These are phyloP conservation scores for Peronospora destructor DNA, from an alignment of 352 stramenopile species.

Conservation along the genomic window DNA sequence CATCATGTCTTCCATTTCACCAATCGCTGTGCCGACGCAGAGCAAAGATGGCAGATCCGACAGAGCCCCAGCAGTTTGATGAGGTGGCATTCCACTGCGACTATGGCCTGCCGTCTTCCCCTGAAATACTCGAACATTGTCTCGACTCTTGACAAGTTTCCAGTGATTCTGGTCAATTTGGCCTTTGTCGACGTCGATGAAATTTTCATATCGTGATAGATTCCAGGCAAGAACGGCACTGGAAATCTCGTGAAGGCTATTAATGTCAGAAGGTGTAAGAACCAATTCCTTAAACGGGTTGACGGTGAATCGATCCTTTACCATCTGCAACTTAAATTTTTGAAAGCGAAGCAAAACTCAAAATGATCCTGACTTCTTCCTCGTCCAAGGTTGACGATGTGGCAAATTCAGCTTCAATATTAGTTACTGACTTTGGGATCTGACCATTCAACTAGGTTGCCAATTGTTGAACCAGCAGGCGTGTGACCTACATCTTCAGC, in stretches of 20 bases:
- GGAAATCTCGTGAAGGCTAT: constrained; percentile 1
- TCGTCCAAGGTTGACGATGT: neutral
- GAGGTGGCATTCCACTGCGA: neutral
- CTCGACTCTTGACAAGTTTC: constrained; percentile 12
- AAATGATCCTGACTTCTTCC: neutral
- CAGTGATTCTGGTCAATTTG: constrained; percentile 19
- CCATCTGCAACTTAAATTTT: neutral
- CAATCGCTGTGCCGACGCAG: constrained; percentile 33
- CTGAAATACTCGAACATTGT: constrained; percentile 7
- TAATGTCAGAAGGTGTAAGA: neutral
- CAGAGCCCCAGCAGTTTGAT: neutral
- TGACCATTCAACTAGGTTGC: too few species aligned
- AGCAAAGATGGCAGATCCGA: constrained; percentile 33
- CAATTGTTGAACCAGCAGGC: too few species aligned
- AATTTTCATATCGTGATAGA: constrained; percentile 19
- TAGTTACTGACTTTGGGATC: too few species aligned
- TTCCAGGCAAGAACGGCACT: constrained; percentile 1
- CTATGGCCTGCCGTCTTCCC: constrained; percentile 5
- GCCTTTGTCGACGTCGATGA: constrained; percentile 12
- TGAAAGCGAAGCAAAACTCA: neutral
- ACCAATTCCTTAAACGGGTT: constrained; percentile 16
- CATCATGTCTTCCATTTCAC: constrained; percentile 49
- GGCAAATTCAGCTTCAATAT: neutral
- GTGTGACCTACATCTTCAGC: too few species aligned
- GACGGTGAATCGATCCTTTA: constrained; percentile 14